phyloP scores from a whole-genome alignment of 2,329 filamentous ascomycete genomes.

The Stagonosporopsis chrysanthemi region DNA sequence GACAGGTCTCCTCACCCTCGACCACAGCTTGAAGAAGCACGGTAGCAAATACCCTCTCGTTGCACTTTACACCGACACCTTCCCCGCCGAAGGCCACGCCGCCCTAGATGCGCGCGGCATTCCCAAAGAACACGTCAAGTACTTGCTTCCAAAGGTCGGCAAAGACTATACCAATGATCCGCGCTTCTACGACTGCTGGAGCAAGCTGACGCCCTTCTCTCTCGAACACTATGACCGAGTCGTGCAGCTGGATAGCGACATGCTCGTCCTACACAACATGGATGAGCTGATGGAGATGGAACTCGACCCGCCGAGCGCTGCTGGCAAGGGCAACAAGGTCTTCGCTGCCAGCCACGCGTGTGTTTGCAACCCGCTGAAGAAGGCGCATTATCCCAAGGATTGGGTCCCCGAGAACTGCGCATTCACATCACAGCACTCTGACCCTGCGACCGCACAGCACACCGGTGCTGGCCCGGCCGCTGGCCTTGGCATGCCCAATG shows the following conservation, averaged over 20 bases:
- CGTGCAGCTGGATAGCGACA: slow-evolving; percentile 87
- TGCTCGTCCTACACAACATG: slow-evolving; percentile 85
- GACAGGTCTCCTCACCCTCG: slow-evolving; percentile 80
- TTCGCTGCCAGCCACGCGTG: slow-evolving; percentile 87
- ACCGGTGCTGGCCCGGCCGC: slow-evolving; percentile 58
- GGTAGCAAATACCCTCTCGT: slow-evolving; percentile 78
- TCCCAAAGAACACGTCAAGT: slow-evolving; percentile 72
- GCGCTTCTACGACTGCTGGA: slow-evolving; percentile 91
- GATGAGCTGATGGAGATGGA: slow-evolving; percentile 88
- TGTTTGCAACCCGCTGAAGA: slow-evolving; percentile 82
- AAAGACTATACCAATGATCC: slow-evolving; percentile 79
- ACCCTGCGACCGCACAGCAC: slow-evolving; percentile 60
- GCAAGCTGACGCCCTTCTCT: slow-evolving; percentile 81
- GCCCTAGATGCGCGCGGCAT: slow-evolving; percentile 76
- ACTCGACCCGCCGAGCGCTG: slow-evolving; percentile 66
- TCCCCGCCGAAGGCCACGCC: slow-evolving; percentile 71
- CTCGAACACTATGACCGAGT: slow-evolving; percentile 79
- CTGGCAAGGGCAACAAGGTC: slow-evolving; percentile 67
- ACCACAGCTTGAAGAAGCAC: slow-evolving; percentile 74
- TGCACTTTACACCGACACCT: slow-evolving; percentile 81
- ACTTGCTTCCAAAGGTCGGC: slow-evolving; percentile 70
- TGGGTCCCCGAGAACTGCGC: slow-evolving; percentile 72
- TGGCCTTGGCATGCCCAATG: slow-evolving; percentile 66
- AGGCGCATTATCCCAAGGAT: slow-evolving; percentile 77
- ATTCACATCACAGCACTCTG: slow-evolving; percentile 64